phyloP scores from a whole-genome alignment of 345 rosid genomes.

The Salix koriyanagi region DNA sequence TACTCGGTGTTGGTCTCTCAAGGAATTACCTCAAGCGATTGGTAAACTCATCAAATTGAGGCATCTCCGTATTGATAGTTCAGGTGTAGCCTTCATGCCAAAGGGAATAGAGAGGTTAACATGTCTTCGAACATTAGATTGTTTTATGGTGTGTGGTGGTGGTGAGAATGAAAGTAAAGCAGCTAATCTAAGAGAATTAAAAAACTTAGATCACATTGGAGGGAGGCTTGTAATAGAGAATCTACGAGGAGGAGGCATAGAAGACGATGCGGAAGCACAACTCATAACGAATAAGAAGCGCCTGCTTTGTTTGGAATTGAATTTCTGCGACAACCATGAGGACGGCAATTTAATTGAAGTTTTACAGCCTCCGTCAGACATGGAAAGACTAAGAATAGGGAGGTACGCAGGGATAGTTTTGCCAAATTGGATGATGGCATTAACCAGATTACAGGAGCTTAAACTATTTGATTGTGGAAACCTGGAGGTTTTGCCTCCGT shows the following conservation, averaged over 20 bases:
- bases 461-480: rapidly evolving
- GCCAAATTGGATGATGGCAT: conserved; percentile 4
- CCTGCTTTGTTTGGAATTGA: background rate
- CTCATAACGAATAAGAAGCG: background rate
- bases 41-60: conserved; percentile 7
- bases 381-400: background rate
- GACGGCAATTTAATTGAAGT: background rate
- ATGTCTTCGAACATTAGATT: background rate
- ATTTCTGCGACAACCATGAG: too few relatives aligned
- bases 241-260: background rate
- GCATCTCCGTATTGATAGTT: background rate
- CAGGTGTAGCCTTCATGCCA: background rate
- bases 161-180: background rate
- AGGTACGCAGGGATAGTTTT: background rate
- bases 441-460: conserved; percentile 1
- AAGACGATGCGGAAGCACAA: background rate
- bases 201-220: background rate
- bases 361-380: background rate
- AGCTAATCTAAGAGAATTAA: conserved; percentile 1
- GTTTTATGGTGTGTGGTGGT: background rate
- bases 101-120: conserved; percentile 9
- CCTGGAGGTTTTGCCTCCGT: background rate
- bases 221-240: background rate
- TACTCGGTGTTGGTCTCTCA: background rate
- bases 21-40: conserved; percentile 1